Evolutionary conservation across 2,329 filamentous ascomycete species (phyloP), one percentile per base, ranked within the genome.

Genomic region (Apiospora kogelbergensis): DNA sequence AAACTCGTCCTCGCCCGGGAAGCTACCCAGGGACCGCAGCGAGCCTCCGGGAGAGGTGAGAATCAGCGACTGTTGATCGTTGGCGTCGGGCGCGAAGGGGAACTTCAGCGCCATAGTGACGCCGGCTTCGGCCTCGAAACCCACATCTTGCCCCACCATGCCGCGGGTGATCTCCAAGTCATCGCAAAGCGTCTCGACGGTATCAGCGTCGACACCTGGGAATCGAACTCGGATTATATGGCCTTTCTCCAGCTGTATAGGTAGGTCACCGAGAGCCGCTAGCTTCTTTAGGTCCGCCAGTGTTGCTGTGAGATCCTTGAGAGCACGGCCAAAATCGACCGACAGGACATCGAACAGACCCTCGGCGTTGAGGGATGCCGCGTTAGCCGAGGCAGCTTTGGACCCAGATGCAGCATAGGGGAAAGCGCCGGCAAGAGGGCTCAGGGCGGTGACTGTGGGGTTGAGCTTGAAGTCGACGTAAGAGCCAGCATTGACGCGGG

Each of bases 361-460:
- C 63, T 95, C 90, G 44, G 91, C 90, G 83, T 95, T 93, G 73
- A 98, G 86, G 40, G 89, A 92, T 57, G 90, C 84, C 68, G 82
- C 78, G 22, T 84, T 82, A 37, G 80, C 74, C 64, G 80, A 76
- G 40, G 82, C 75, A 63, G 78, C 74, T 71, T 82, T 80, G 74
- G 82, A 79, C 66, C 81, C 79, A 71, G 85, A 76, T 3, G 80
- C 77, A 3, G 80, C 75, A 70, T 80, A 81, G 24, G 88, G 83
- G 68, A 91, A 81, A 13, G 82, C 84, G 11, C 85, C 85, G 68
- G 85, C 86, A 53, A 97, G 83, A 11, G 92, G 90, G 74, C 91
- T 92, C 69, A 99, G 87, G 40, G 95, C 94, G 41, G 95, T 98
- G 77, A 98, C 89, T 70, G 93, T 97, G 2, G 96, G 96, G 80